Percentiles rank a stretch among this genome's conserved stretches.
Evolutionary conservation across 495 filamentous ascomycete species (phyloP).

Genomic region (Hypoxylon fuscum): DNA sequence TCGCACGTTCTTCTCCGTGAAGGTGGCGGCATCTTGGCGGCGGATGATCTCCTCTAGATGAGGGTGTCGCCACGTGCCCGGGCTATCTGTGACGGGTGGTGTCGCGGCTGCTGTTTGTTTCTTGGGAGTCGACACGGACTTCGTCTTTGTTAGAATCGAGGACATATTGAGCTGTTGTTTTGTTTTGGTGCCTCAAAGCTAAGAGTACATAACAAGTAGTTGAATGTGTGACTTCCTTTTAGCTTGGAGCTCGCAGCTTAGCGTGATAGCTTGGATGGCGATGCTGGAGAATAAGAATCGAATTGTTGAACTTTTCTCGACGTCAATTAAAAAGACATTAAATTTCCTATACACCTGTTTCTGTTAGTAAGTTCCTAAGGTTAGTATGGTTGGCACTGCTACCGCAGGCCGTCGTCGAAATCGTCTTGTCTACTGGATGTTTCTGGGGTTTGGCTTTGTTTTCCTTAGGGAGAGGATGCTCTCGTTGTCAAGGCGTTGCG

Average conservation of each 20-base stretch:
- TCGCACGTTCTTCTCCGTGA: conserved; percentile 73
- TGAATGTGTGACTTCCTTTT: too few relatives aligned
- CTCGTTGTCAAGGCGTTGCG: conserved; percentile 1
- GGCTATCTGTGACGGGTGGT: conserved; percentile 52
- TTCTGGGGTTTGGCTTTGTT: conserved; percentile 27
- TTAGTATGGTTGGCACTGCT: conserved; percentile 29
- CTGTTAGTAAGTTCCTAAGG: conserved; percentile 30
- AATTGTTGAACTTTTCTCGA: background rate
- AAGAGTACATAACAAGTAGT: conserved; percentile 1
- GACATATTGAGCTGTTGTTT: conserved; percentile 28
- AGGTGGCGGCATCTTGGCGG: conserved; percentile 75
- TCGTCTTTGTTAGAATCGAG: conserved; percentile 21
- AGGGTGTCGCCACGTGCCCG: conserved; percentile 91
- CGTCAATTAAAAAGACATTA: conserved; percentile 15
- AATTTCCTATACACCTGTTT: conserved; percentile 12
- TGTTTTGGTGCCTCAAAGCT: background rate
- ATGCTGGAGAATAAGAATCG: background rate
- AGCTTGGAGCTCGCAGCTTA: too few relatives aligned
- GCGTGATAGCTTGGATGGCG: conserved; percentile 7
- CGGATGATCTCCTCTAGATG: conserved; percentile 78
- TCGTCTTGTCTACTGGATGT: conserved; percentile 15
- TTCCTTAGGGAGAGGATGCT: conserved; percentile 27
- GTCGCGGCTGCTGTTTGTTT: conserved; percentile 46
- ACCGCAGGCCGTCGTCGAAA: conserved; percentile 30
- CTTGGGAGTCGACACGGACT: conserved; percentile 52